Evolutionary conservation across 1,284 basidiomycete genomes (phyloP).

Genomic region (Ceratobasidium papillatum): DNA sequence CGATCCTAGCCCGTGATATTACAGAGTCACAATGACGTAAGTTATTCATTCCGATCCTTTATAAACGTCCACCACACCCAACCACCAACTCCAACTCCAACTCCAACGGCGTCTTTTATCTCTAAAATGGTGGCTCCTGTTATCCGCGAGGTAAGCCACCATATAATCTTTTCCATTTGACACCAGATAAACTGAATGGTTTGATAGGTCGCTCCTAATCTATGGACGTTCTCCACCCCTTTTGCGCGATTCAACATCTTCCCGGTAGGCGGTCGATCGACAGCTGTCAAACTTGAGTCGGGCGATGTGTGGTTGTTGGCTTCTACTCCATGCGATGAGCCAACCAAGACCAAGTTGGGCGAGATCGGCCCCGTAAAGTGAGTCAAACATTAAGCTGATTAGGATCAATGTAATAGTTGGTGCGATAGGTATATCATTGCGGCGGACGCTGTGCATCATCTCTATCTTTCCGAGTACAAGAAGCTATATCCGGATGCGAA

Average conservation of each 20-base stretch:
- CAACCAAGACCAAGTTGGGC: constrained; percentile 75
- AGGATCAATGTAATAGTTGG: too few relatives aligned
- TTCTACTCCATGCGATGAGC: constrained; percentile 78
- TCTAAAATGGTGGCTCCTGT: background rate
- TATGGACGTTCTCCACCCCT: constrained; percentile 83
- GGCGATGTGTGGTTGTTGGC: constrained; percentile 87
- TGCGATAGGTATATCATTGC: constrained; percentile 72
- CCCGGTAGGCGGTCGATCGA: constrained; percentile 83
- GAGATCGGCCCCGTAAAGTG: constrained; percentile 81
- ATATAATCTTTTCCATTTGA: background rate
- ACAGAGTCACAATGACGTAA: background rate
- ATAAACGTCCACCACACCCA: background rate
- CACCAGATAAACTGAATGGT: background rate
- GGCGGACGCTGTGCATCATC: constrained; percentile 69
- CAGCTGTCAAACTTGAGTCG: constrained; percentile 76
- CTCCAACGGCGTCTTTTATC: background rate
- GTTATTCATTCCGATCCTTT: background rate
- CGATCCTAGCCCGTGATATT: background rate
- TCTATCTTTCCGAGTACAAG: constrained; percentile 76
- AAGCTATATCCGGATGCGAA: constrained; percentile 81
- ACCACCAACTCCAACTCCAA: background rate
- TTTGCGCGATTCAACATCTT: constrained; percentile 73
- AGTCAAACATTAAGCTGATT: constrained; percentile 46
- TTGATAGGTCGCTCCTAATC: constrained; percentile 62
- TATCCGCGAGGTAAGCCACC: background rate